Evolutionary conservation across 208 protist genomes (phyloP).

Genomic region (Acanthamoeba sp.): DNA sequence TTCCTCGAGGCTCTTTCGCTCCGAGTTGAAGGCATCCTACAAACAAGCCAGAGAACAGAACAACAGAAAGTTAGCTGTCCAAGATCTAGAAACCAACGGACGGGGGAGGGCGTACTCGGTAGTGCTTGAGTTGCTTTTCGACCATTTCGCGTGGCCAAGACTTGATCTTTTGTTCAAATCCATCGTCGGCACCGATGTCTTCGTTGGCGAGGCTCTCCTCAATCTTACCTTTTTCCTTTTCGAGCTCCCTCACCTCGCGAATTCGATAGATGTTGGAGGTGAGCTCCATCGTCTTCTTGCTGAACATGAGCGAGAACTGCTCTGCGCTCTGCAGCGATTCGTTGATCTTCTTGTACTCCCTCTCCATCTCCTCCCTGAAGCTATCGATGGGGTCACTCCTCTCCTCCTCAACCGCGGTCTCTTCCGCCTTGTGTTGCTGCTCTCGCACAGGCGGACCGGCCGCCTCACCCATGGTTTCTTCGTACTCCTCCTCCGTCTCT

Average conservation of each 20-base stretch:
- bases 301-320: slow-evolving; percentile 44
- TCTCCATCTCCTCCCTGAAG: slow-evolving; percentile 29
- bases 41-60: no score
- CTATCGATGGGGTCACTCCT: not conserved
- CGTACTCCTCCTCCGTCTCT: not conserved
- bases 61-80: no score
- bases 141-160: slow-evolving; percentile 35
- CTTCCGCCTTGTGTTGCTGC: not conserved
- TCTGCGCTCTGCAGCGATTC: slow-evolving; percentile 28
- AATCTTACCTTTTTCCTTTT: slow-evolving; percentile 15
- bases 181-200: not conserved
- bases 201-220: not conserved
- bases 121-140: slow-evolving; percentile 50
- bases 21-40: slow-evolving; percentile 28
- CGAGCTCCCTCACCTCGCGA: slow-evolving; percentile 20
- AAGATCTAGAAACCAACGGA: not conserved
- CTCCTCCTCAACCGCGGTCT: not conserved
- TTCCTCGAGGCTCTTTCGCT: slow-evolving; percentile 58
- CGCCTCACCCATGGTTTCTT: slow-evolving; percentile 37
- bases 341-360: slow-evolving; percentile 48
- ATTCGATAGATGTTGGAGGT: slow-evolving; percentile 45
- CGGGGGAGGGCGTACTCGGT: not conserved
- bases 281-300: slow-evolving; percentile 2
- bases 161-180: slow-evolving; percentile 48
- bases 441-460: not conserved